Base-by-base conservation (phyloP, 495 filamentous ascomycete species). In the Echria macrotheca region DNA sequence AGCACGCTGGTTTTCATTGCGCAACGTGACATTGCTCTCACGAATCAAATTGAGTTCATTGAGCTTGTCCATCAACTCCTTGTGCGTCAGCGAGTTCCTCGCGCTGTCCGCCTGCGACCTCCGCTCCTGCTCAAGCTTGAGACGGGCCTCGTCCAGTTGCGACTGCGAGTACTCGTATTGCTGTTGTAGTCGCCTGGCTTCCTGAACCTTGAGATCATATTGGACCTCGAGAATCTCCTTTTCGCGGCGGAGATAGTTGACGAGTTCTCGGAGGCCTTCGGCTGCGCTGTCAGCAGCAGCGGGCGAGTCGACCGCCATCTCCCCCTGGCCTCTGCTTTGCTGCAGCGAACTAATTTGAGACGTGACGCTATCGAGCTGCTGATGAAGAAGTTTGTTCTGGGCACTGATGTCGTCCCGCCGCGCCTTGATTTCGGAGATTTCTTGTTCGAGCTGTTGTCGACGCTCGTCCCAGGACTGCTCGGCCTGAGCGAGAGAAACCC, bases 141-240 rank as follows among this genome's bases (percentile, higher is more conserved):
- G 73, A 12, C 85, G 80, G 7, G 82, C 78, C 52, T 95, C 87
- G 54, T 99, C 91, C 3, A 96, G 81, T 59, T 95, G 85, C 17
- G 80, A 78, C 53, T 88, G 87, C 11, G 84, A 75, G 68, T 96
- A 87, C 43, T 95, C 85, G 15, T 96, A 74, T 55, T 97, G 89
- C 47, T 96, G 89, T 52, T 90, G 85, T 4, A 96, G 68, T 22
- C 94, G 79, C 64, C 89, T 94, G 44, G 78, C 74, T 60, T 96
- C 93, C 59, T 95, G 86, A 0, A 83, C 70, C 39, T 88, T 87
- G 25, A 96, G 76, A 53, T 96, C 89, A 50, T 87, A 88, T 59
- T 97, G 91, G 5, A 96, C 88, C 49, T 97, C 91, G 3, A 96
- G 82, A 56, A 99, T 97, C 58, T 97, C 91, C 69, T 96, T 97